Conservation (phyloP, 768 basidiomycete species). For the Leccinum boreale region DNA sequence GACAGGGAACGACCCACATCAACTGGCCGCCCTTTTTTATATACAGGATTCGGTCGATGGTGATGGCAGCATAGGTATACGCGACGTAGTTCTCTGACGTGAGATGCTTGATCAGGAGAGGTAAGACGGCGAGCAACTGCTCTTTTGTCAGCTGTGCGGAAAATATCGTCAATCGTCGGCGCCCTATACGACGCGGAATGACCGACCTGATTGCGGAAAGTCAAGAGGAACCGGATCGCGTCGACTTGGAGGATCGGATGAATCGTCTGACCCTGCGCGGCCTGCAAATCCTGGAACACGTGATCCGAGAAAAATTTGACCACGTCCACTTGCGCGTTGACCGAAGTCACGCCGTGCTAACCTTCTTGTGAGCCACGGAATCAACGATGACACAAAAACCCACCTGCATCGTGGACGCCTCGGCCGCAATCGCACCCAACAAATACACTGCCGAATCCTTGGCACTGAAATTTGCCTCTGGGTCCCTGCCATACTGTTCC, state of each 20-base stretch:
- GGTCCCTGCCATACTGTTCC: conserved; percentile 61
- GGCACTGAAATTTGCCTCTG: conserved; percentile 70
- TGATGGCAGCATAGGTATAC: conserved; percentile 95
- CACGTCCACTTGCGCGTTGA: conserved; percentile 88
- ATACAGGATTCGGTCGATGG: conserved; percentile 92
- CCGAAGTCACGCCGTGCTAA: conserved; percentile 90
- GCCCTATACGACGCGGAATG: neutral
- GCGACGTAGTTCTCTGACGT: conserved; percentile 84
- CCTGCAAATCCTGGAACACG: conserved; percentile 83
- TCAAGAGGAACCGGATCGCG: conserved; percentile 91
- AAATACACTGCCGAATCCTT: conserved; percentile 95
- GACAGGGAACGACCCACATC: conserved; percentile 48
- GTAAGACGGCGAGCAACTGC: conserved; percentile 88
- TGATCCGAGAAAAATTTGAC: conserved; percentile 94
- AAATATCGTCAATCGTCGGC: neutral
- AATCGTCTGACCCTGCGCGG: conserved; percentile 52
- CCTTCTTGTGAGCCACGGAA: neutral
- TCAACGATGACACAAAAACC: conserved; percentile 8
- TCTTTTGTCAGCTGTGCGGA: conserved; percentile 76
- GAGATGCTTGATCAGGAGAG: conserved; percentile 80
- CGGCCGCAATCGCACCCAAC: conserved; percentile 88
- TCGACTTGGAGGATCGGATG: conserved; percentile 94
- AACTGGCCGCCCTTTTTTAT: conserved; percentile 78
- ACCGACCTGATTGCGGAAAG: conserved; percentile 91
- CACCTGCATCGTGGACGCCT: conserved; percentile 83